Evolutionary conservation across 106 monocot genomes (phyloP).

Genomic region (Narthecium ossifragum): DNA sequence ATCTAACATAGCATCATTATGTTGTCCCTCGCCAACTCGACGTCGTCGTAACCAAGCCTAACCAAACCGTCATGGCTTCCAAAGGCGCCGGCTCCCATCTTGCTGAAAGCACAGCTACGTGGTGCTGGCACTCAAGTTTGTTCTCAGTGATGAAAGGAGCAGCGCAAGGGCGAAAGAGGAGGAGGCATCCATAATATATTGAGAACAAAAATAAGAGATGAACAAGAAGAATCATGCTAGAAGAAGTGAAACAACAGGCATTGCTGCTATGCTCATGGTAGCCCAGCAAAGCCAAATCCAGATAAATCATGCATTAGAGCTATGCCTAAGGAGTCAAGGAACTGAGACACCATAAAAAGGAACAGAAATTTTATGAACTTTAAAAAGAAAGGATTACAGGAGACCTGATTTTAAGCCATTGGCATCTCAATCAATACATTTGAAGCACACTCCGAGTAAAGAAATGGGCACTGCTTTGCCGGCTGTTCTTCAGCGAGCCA

Average conservation of each 20-base stretch:
- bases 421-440: slow-evolving; percentile 50
- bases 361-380: not conserved
- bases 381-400: slow-evolving; percentile 12
- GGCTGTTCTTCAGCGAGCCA: slow-evolving; percentile 16
- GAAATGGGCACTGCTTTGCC: slow-evolving; percentile 29
- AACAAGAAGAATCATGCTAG: not conserved
- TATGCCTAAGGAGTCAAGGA: not conserved
- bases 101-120: not conserved
- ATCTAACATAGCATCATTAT: not conserved
- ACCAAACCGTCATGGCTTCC: not conserved
- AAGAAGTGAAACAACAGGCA: no score
- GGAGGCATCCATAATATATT: no score
- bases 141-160: no score
- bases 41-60: not conserved
- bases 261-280: no score
- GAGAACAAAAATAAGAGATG: not conserved
- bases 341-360: not conserved
- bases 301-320: no score
- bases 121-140: not conserved
- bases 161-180: no score
- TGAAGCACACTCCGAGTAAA: slow-evolving; percentile 57
- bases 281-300: not conserved
- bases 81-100: no score
- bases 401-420: slow-evolving; percentile 17
- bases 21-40: not conserved